Conservation (phyloP, 495 filamentous ascomycete genomes). For the Tirmania nivea region DNA sequence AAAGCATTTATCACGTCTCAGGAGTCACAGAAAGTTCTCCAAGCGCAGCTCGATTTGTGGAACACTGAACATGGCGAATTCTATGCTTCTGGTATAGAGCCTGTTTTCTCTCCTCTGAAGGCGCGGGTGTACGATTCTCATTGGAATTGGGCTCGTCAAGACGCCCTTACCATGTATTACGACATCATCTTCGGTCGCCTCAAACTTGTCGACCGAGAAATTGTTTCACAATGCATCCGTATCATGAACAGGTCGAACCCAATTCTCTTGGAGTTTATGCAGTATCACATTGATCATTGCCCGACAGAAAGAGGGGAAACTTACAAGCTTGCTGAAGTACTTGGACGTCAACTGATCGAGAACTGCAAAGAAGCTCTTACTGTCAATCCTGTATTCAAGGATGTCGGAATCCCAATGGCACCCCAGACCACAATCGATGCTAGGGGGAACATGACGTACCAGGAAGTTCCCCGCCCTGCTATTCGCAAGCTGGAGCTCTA, state of each 20-base stretch:
- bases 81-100: constrained; percentile 86
- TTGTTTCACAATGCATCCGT: constrained; percentile 91
- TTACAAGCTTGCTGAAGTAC: constrained; percentile 84
- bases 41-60: constrained; percentile 88
- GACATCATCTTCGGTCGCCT: constrained; percentile 96
- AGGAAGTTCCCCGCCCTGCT: constrained; percentile 69
- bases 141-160: constrained; percentile 98
- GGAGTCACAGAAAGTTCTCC: constrained; percentile 62
- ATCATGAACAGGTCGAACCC: constrained; percentile 99
- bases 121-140: constrained; percentile 93
- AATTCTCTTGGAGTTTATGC: constrained; percentile 92
- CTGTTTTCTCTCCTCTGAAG: constrained; percentile 78
- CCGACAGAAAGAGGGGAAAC: constrained; percentile 92
- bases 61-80: constrained; percentile 85
- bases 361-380: constrained; percentile 87
- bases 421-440: constrained; percentile 78
- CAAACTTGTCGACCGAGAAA: constrained; percentile 83
- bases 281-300: constrained; percentile 98
- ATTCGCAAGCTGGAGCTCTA: constrained; percentile 97
- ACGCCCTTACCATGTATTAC: constrained; percentile 95
- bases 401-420: constrained; percentile 77
- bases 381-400: constrained; percentile 74
- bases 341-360: constrained; percentile 86
- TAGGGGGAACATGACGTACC: constrained; percentile 70
- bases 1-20: constrained; percentile 71